phyloP scores from a whole-genome alignment of 192 early-diverging fungal genomes.

The Backusella tarrabulga region DNA sequence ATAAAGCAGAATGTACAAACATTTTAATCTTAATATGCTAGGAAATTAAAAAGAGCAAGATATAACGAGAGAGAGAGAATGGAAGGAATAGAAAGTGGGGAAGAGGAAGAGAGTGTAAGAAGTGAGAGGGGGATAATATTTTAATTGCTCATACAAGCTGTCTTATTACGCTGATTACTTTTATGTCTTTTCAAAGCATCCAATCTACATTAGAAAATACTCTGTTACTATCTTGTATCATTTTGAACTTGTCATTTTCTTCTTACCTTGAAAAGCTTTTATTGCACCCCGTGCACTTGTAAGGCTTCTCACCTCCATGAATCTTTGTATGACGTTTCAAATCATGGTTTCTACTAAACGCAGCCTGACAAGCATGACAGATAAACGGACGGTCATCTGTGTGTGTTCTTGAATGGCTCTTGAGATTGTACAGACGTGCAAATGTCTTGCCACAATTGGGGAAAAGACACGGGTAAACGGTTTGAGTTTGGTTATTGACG shows the following conservation, averaged over 20 bases:
- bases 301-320: conserved; percentile 76
- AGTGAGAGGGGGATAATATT: neutral
- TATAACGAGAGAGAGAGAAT: neutral
- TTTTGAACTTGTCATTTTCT: too few relatives aligned
- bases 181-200: conserved; percentile 72
- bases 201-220: conserved; percentile 11
- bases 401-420: conserved; percentile 80
- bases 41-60: neutral
- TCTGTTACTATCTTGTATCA: neutral
- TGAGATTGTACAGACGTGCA: conserved; percentile 85
- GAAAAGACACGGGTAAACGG: conserved; percentile 52
- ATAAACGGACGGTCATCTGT: conserved; percentile 71
- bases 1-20: neutral
- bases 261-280: conserved; percentile 68
- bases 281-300: conserved; percentile 68
- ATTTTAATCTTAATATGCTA: neutral
- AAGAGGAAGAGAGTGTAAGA: neutral
- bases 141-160: conserved; percentile 9
- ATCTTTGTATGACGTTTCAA: conserved; percentile 74
- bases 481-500: conserved; percentile 33
- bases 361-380: conserved; percentile 39
- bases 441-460: conserved; percentile 84
- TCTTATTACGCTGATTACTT: conserved; percentile 26
- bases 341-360: conserved; percentile 74
- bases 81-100: neutral